These are phyloP conservation scores for Thelephora aurantiotincta DNA, from an alignment of 768 basidiomycete genomes.

Conservation along the genomic window DNA sequence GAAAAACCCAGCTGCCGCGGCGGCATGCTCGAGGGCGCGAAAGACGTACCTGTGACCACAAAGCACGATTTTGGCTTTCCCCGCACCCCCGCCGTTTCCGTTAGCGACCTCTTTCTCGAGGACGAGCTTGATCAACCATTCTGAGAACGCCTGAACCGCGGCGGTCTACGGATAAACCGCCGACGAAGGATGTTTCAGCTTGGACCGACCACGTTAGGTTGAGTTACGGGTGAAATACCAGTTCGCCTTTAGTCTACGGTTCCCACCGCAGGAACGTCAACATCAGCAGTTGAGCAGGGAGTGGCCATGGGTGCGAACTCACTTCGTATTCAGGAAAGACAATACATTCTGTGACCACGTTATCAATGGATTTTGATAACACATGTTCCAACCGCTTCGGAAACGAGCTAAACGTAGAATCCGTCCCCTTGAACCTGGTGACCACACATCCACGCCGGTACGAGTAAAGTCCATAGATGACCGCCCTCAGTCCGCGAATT, in stretches of 20 bases:
- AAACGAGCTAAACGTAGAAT: constrained; percentile 65
- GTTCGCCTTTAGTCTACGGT: constrained; percentile 71
- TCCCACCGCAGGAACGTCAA: background rate
- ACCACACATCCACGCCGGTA: background rate
- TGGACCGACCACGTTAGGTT: background rate
- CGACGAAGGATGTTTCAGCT: constrained; percentile 3
- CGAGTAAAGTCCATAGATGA: background rate
- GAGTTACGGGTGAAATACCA: constrained; percentile 35
- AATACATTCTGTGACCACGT: constrained; percentile 51
- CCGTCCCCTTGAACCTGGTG: constrained; percentile 40
- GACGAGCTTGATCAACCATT: constrained; percentile 84
- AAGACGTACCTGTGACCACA: constrained; percentile 71
- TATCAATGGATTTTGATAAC: constrained; percentile 46
- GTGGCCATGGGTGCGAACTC: constrained; percentile 8
- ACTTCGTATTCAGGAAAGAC: constrained; percentile 88
- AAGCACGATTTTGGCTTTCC: constrained; percentile 62
- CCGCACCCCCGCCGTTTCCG: constrained; percentile 62
- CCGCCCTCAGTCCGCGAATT: background rate
- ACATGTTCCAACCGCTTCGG: constrained; percentile 70
- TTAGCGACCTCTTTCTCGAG: constrained; percentile 73
- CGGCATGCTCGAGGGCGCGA: background rate
- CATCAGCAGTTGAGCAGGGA: background rate
- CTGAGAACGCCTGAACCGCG: constrained; percentile 75
- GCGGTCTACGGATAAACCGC: constrained; percentile 39
- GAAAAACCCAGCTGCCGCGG: too few relatives aligned